Conservation (phyloP, 345 rosid genomes). For the Rubroshorea leprosula region DNA sequence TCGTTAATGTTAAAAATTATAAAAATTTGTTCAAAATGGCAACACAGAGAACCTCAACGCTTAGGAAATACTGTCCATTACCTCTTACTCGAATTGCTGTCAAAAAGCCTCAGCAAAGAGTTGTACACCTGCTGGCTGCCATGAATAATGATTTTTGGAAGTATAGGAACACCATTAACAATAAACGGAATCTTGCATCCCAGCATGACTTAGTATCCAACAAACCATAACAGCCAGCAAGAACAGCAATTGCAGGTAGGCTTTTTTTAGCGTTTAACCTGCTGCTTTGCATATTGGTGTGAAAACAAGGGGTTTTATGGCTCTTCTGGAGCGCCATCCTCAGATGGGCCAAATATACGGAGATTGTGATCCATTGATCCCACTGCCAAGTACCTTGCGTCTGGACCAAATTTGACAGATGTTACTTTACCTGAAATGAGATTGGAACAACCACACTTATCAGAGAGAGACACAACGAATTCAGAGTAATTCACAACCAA, state of each 20-base stretch:
- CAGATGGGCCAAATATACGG: conserved; percentile 68
- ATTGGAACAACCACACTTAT: too few species aligned
- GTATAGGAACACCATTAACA: neutral
- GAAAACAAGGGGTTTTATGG: neutral
- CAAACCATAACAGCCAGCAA: neutral
- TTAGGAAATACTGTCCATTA: neutral
- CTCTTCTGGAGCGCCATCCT: conserved; percentile 24
- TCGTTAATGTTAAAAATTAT: neutral
- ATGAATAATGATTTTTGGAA: neutral
- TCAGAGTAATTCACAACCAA: neutral
- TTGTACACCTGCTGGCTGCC: neutral
- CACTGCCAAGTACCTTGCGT: conserved; percentile 71
- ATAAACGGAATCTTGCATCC: neutral
- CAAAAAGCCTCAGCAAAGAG: neutral
- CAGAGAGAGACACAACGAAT: neutral
- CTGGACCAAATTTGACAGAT: conserved; percentile 55
- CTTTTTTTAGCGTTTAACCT: neutral
- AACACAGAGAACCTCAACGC: neutral
- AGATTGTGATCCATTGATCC: conserved; percentile 89
- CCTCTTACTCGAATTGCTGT: too few species aligned
- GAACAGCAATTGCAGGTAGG: neutral
- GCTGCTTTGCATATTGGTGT: neutral
- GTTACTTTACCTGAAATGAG: neutral
- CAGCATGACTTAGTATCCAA: neutral
- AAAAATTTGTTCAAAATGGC: neutral